Percentiles rank a stretch among this genome's conserved stretches.
phyloP scores from a whole-genome alignment of 257 asterid genomes.

The Solanum appendiculatum region DNA sequence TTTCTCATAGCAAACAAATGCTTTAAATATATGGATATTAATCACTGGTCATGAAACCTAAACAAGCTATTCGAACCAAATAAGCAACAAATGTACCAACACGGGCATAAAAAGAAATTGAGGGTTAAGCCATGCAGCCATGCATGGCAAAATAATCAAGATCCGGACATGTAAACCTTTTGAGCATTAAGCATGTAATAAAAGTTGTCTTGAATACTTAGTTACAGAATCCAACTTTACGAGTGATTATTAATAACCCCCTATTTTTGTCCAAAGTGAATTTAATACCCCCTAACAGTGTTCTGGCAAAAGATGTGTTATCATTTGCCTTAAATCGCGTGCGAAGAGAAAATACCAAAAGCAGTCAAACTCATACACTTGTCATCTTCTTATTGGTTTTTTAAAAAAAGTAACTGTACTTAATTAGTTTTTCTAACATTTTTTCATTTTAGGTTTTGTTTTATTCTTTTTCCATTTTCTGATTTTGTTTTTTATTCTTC shows the following conservation, averaged over 20 bases:
- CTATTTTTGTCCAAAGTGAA: not conserved
- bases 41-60: not conserved
- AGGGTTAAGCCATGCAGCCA: not conserved
- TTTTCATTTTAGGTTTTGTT: not conserved
- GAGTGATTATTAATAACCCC: not conserved
- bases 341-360: not conserved
- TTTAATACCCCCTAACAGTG: not conserved
- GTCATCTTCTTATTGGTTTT: not conserved
- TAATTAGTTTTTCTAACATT: not conserved
- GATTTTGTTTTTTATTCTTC: not conserved
- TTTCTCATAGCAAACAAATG: not conserved
- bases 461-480: not conserved
- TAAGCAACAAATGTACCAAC: not conserved
- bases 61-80: not conserved
- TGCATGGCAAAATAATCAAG: not conserved
- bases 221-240: not conserved
- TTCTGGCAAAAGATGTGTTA: not conserved
- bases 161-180: not conserved
- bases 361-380: not conserved
- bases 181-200: not conserved
- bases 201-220: not conserved
- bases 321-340: not conserved
- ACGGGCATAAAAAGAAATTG: not conserved
- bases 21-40: not conserved
- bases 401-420: not conserved